phyloP scores from a whole-genome alignment of 176 grass and related monocot species.

The Leersia perrieri region DNA sequence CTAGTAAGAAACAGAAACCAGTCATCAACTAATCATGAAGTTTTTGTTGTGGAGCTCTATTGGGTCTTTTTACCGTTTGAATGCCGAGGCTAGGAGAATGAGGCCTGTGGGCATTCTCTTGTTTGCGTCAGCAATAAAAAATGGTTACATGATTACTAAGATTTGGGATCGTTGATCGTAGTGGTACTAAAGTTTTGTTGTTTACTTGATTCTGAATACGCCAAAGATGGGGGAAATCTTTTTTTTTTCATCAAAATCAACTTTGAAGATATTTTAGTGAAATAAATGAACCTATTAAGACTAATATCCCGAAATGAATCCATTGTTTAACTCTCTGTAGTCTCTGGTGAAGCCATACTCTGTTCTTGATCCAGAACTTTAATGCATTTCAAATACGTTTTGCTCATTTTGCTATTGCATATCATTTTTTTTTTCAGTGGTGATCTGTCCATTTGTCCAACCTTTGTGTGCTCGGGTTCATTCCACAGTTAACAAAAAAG shows the following conservation, averaged over 20 bases:
- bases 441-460: slow-evolving; percentile 8
- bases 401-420: slow-evolving; percentile 7
- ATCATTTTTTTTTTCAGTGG: slow-evolving; percentile 31
- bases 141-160: not conserved
- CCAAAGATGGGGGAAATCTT: not conserved
- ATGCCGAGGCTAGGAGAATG: not conserved
- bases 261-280: not conserved
- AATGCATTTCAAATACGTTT: not conserved
- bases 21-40: not conserved
- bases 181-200: not conserved
- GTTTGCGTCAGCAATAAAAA: not conserved
- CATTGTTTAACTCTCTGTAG: not conserved
- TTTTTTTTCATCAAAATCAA: not conserved
- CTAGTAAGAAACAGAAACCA: not conserved
- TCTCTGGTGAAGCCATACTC: not conserved
- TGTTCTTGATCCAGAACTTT: not conserved
- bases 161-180: not conserved
- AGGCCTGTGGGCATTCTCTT: slow-evolving; percentile 4
- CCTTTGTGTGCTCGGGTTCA: slow-evolving; percentile 3
- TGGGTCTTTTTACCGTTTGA: not conserved
- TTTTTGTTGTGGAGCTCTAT: slow-evolving; percentile 1
- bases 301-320: not conserved
- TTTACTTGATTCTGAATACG: not conserved
- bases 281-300: not conserved
- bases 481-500: slow-evolving; percentile 13